Conservation (phyloP, 257 asterid genomes). For the Solanum ossicruentum region DNA sequence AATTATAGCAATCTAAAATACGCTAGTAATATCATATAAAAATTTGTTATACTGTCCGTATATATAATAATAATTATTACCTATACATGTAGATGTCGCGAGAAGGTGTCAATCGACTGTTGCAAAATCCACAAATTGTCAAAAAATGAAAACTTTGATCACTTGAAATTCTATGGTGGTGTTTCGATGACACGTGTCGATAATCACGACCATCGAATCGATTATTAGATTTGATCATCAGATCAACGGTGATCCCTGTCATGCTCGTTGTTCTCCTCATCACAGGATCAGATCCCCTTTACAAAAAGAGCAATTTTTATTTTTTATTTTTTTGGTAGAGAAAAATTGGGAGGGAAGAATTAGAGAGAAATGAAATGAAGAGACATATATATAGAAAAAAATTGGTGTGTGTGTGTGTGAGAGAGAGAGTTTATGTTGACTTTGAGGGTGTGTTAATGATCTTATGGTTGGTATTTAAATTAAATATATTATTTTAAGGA, state of each 20-base stretch:
- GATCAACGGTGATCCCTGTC: conserved; percentile 22
- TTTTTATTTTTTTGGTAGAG: background rate
- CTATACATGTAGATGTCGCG: conserved; percentile 57
- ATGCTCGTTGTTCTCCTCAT: conserved; percentile 31
- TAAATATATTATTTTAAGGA: background rate
- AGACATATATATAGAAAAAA: background rate
- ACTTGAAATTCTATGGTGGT: background rate
- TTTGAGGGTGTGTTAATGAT: background rate
- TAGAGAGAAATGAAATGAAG: background rate
- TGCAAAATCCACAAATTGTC: conserved; percentile 45
- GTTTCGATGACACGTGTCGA: conserved; percentile 18
- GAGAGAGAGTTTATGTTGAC: background rate
- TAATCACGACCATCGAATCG: background rate
- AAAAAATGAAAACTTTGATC: conserved; percentile 17
- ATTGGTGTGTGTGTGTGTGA: background rate
- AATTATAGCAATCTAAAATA: background rate
- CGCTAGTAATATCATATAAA: rapidly evolving
- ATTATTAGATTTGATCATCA: background rate
- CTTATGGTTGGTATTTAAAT: background rate
- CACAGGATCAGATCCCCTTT: background rate
- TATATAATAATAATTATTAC: conserved; percentile 1
- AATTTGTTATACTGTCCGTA: rapidly evolving
- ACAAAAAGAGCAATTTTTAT: background rate
- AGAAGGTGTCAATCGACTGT: conserved; percentile 29
- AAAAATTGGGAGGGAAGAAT: background rate